These are phyloP conservation scores for Fusarium sp. DNA, from an alignment of 2,329 filamentous ascomycete genomes.

Conservation along the genomic window DNA sequence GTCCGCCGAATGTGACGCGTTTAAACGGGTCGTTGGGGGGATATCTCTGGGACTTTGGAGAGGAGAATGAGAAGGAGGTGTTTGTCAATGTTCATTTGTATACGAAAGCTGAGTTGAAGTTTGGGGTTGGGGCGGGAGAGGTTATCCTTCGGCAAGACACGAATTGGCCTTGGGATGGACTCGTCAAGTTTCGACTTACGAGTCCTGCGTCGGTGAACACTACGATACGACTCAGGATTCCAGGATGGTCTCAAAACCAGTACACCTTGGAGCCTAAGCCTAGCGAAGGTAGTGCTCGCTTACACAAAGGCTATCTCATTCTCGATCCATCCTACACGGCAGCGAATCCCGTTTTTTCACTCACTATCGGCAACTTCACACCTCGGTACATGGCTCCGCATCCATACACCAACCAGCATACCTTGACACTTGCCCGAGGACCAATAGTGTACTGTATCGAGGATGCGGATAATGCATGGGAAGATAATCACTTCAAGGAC, in stretches of 20 bases:
- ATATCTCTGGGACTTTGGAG: slow-evolving; percentile 63
- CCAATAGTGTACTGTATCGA: slow-evolving; percentile 72
- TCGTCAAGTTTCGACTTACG: slow-evolving; percentile 59
- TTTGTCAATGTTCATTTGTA: slow-evolving; percentile 69
- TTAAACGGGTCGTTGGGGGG: slow-evolving; percentile 67
- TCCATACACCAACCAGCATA: slow-evolving; percentile 67
- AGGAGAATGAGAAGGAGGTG: slow-evolving; percentile 31
- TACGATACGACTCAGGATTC: slow-evolving; percentile 64
- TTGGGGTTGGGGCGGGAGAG: slow-evolving; percentile 50
- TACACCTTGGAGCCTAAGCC: slow-evolving; percentile 53
- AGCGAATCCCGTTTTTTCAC: slow-evolving; percentile 47
- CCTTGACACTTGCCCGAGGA: slow-evolving; percentile 65
- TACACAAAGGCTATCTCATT: slow-evolving; percentile 61
- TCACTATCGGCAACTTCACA: slow-evolving; percentile 59
- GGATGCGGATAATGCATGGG: slow-evolving; percentile 52
- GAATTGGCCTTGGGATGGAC: slow-evolving; percentile 69
- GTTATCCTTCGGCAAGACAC: slow-evolving; percentile 56
- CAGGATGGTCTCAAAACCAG: slow-evolving; percentile 59
- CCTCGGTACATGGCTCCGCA: slow-evolving; percentile 64
- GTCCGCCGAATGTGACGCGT: slow-evolving; percentile 69
- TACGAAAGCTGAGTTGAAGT: slow-evolving; percentile 58
- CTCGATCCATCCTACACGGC: slow-evolving; percentile 56
- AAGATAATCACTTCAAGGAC: slow-evolving; percentile 33
- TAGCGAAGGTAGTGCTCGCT: neutral
- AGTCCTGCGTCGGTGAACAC: slow-evolving; percentile 40